Evolutionary conservation across 2,329 filamentous ascomycete genomes (phyloP), one percentile per base, ranked within the genome.

Genomic region (Teratosphaeriaceae sp.): DNA sequence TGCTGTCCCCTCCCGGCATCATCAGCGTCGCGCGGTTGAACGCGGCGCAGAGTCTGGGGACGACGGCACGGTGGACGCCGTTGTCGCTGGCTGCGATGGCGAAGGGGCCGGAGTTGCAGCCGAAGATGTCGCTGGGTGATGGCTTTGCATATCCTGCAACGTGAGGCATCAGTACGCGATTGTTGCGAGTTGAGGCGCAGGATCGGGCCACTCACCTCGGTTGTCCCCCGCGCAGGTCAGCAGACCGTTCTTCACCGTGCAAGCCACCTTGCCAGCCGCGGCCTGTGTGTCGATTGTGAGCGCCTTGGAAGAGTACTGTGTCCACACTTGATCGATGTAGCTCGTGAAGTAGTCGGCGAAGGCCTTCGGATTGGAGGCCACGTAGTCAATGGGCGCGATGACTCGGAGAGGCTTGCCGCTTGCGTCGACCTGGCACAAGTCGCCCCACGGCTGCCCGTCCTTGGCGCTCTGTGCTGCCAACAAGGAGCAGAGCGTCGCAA

Each of bases 21-120:
- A 85, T 62, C 44, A 92, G 65, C 5, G 84, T 90, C 13, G 76
- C 79, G 16, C 86, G 75, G 63, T 89, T 87, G 55, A 90, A 78
- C 1, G 84, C 85, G 1, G 87, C 86, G 1, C 83, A 78, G 9
- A 94, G 67, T n/a, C 86, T 74, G 0, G 87, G 83, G 1, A 81
- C 80, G 38, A 89, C 74, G 29, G 82, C 82, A 45, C 65, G 63
- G 41, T 71, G 66, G 19, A 66, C 62, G 13, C 50, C 56, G 40
- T 67, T 68, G 13, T 65, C 58, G 2, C 52, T 53, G 45, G 71
- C 52, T 40, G 65, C 46, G 2, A 72, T 61, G 49, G 68, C 65
- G 51, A 84, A 83, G 0, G 79, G 77, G 0, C 80, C 80, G 5
- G 73, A 78, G 57, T 76, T 82, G 65, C 81, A 85, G 34, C 74